A percentile compares a stretch with the other conserved stretches of the same genome.
Evolutionary conservation across 2,329 filamentous ascomycete species (phyloP).

Genomic region (Epichloe gansuensis): DNA sequence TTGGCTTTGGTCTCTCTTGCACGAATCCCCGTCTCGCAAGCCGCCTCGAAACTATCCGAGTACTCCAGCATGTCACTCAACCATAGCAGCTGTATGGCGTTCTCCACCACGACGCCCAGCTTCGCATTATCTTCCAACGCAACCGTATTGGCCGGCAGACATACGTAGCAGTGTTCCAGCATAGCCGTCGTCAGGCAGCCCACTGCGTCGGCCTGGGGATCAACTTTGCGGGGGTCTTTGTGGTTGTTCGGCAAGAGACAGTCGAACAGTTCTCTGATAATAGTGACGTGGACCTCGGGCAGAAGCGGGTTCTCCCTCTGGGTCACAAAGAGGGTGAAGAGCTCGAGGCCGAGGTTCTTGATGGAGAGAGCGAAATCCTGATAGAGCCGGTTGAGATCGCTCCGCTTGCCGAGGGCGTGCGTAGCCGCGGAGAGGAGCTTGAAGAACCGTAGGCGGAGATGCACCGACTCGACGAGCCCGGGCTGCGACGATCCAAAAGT

Average conservation of each 20-base stretch:
- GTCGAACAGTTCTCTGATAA: slow-evolving; percentile 32
- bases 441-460: slow-evolving; percentile 50
- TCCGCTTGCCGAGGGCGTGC: slow-evolving; percentile 30
- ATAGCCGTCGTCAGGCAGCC: slow-evolving; percentile 31
- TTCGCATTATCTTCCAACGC: slow-evolving; percentile 57
- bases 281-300: slow-evolving; percentile 27
- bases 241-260: slow-evolving; percentile 29
- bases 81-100: slow-evolving; percentile 43
- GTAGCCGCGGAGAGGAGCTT: slow-evolving; percentile 36
- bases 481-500: slow-evolving; percentile 13
- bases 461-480: slow-evolving; percentile 39
- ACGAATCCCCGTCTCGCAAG: slow-evolving; percentile 32
- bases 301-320: slow-evolving; percentile 23
- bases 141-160: slow-evolving; percentile 48
- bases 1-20: slow-evolving; percentile 36
- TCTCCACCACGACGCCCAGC: slow-evolving; percentile 56
- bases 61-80: slow-evolving; percentile 21
- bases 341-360: slow-evolving; percentile 41
- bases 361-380: slow-evolving; percentile 44
- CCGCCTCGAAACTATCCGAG: slow-evolving; percentile 22
- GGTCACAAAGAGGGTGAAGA: slow-evolving; percentile 42
- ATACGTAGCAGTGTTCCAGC: slow-evolving; percentile 48
- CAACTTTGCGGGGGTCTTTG: slow-evolving; percentile 28
- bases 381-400: slow-evolving; percentile 41
- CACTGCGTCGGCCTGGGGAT: slow-evolving; percentile 21